Conservation (phyloP, 2,329 filamentous ascomycete species). For the Pyricularia sp. region DNA sequence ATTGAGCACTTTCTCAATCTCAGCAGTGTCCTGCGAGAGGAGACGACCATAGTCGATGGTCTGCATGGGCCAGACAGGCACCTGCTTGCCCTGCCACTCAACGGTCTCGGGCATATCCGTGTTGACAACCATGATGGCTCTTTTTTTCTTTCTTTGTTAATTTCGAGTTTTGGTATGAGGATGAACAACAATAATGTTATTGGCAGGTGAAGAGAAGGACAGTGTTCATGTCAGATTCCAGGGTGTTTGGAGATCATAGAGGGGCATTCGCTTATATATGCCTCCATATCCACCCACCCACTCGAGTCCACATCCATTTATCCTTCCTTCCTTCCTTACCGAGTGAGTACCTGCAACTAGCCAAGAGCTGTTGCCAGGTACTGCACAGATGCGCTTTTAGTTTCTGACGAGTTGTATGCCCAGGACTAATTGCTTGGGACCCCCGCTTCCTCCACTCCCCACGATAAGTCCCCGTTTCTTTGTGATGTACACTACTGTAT, state of each 20-base stretch:
- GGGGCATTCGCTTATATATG: not conserved
- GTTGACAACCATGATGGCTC: slow-evolving; percentile 21
- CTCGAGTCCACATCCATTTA: no score
- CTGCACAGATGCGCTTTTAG: not conserved
- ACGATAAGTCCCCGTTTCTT: not conserved
- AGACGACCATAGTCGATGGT: slow-evolving; percentile 37
- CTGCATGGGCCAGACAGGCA: slow-evolving; percentile 37
- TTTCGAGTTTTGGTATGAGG: not conserved
- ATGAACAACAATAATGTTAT: not conserved
- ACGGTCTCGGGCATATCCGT: slow-evolving; percentile 29
- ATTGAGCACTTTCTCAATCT: slow-evolving; percentile 36
- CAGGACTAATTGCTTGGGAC: not conserved
- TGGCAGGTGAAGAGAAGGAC: not conserved
- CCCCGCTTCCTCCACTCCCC: not conserved
- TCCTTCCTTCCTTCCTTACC: no score
- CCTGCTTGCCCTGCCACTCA: slow-evolving; percentile 33
- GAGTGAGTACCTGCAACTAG: no score
- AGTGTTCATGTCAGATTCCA: not conserved
- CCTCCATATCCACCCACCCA: not conserved
- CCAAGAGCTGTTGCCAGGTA: not conserved
- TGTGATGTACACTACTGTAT: not conserved
- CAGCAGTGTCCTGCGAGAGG: slow-evolving; percentile 39
- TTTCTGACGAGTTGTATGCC: not conserved
- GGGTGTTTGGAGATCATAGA: not conserved
- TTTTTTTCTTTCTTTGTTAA: not conserved